These are phyloP conservation scores for Bondarzewia mesenterica DNA, from an alignment of 1,284 basidiomycete genomes.

Conservation along the genomic window DNA sequence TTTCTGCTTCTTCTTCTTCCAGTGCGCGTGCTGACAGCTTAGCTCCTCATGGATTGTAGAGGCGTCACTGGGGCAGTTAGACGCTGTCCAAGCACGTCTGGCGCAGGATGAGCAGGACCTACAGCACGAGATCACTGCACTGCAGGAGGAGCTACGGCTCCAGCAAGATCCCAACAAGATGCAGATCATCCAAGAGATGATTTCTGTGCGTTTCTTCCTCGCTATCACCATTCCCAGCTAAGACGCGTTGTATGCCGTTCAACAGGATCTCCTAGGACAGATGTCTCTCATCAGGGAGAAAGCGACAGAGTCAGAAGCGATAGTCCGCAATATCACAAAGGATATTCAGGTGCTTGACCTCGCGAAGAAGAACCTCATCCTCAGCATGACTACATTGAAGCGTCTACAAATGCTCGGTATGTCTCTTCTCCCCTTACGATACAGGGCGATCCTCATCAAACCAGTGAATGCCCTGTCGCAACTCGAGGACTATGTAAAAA, in stretches of 20 bases:
- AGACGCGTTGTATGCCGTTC: background rate
- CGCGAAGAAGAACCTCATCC: conserved; percentile 88
- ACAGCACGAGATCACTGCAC: conserved; percentile 63
- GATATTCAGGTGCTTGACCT: conserved; percentile 94
- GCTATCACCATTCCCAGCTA: background rate
- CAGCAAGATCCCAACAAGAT: conserved; percentile 82
- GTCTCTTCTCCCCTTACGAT: too few species aligned
- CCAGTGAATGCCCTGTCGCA: conserved; percentile 81
- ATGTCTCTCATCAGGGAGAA: conserved; percentile 94
- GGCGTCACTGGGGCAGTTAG: conserved; percentile 56
- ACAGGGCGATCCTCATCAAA: too few species aligned
- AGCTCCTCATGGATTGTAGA: conserved; percentile 32
- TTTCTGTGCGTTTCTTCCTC: conserved; percentile 50
- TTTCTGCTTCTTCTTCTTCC: conserved; percentile 13
- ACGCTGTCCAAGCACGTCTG: conserved; percentile 53
- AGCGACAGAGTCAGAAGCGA: conserved; percentile 91
- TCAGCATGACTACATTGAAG: conserved; percentile 87
- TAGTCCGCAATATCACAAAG: conserved; percentile 91
- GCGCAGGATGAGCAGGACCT: conserved; percentile 52
- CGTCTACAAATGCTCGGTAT: conserved; percentile 92
- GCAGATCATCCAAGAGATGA: conserved; percentile 88
- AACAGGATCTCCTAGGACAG: conserved; percentile 83
- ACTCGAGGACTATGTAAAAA: conserved; percentile 69
- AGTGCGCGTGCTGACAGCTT: background rate
- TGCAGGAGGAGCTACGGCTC: conserved; percentile 58